phyloP scores from a whole-genome alignment of 169 alveolate species.

The Plasmodium sp. region DNA sequence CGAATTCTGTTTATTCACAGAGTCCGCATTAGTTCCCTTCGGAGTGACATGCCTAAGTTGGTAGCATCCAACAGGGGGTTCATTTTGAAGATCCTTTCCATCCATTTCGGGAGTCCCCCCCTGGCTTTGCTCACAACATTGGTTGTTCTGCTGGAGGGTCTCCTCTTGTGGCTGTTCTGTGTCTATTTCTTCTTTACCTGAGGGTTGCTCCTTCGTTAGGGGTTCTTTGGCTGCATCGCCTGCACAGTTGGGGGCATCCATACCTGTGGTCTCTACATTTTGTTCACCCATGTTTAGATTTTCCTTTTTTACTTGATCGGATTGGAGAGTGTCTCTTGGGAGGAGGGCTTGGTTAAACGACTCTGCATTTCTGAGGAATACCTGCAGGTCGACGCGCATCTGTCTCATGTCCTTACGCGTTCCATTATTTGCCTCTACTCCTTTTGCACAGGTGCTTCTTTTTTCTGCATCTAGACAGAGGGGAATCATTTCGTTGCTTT shows the following conservation, averaged over 20 bases:
- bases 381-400: not conserved
- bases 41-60: not conserved
- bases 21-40: not conserved
- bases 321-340: not conserved
- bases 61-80: not conserved
- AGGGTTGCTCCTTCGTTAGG: not conserved
- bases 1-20: not conserved
- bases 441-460: not conserved
- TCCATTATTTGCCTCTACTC: not conserved
- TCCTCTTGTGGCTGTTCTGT: not conserved
- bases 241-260: not conserved
- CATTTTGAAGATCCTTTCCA: not conserved
- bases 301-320: not conserved
- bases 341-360: not conserved
- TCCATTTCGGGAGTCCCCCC: not conserved
- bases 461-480: not conserved
- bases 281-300: not conserved
- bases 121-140: not conserved
- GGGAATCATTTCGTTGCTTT: not conserved
- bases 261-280: not conserved
- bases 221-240: not conserved
- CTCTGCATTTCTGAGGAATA: not conserved
- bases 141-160: not conserved
- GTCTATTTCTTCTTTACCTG: not conserved
- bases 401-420: not conserved